A percentile compares a stretch with the other conserved stretches of the same genome.
phyloP scores from a whole-genome alignment of 1,139 yeast genomes.

The Diutina neorugosa region DNA sequence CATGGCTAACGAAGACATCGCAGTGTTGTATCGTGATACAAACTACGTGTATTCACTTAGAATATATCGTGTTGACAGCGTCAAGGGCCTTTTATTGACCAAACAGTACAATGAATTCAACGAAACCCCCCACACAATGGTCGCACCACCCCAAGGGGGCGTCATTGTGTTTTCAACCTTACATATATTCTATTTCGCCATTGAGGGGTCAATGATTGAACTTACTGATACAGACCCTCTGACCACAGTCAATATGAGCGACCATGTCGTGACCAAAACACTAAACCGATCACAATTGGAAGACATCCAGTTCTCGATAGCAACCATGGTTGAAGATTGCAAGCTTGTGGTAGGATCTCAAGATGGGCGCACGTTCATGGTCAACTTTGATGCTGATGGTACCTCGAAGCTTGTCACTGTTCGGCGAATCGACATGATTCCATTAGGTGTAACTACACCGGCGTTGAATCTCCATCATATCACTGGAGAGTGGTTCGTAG shows the following conservation, averaged over 20 bases:
- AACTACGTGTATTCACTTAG: constrained; percentile 22
- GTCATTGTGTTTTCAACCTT: constrained; percentile 18
- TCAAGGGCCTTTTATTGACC: constrained; percentile 8
- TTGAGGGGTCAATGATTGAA: constrained; percentile 9
- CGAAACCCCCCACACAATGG: constrained; percentile 19
- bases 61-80: constrained; percentile 13
- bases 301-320: not conserved
- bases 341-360: constrained; percentile 16
- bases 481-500: not conserved
- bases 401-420: not conserved
- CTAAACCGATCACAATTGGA: constrained; percentile 4
- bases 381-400: constrained; percentile 12
- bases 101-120: constrained; percentile 24
- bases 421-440: not conserved
- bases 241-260: constrained; percentile 1
- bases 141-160: constrained; percentile 19
- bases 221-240: constrained; percentile 4
- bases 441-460: not conserved
- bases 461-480: not conserved
- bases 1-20: constrained; percentile 10
- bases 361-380: constrained; percentile 19
- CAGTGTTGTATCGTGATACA: constrained; percentile 25
- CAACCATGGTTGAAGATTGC: constrained; percentile 5
- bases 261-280: constrained; percentile 1
- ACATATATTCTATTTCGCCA: constrained; percentile 22